Base-by-base conservation (phyloP, 495 filamentous ascomycete species). In the Sordaria brevicollis region DNA sequence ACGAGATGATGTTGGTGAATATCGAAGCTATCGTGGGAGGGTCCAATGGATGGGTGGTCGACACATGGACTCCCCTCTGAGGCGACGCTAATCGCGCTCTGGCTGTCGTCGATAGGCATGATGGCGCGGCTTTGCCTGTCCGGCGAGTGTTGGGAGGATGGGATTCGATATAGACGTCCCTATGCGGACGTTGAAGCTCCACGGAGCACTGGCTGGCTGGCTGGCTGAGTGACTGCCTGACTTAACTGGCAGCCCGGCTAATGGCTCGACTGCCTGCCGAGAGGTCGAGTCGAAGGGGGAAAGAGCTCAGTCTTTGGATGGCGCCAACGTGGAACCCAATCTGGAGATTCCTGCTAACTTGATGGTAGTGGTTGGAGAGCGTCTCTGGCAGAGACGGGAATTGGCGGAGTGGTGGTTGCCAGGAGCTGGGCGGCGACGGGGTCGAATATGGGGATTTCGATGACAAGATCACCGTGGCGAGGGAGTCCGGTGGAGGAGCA, bases 1-100 rank as follows among this genome's bases (percentile, higher is more conserved):
- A 85, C 90, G 43, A 87, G 87, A 13, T 82, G 81, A 43, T 86
- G 84, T 57, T 86, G 89, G 74, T 93, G 91, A 84, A 89, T 90
- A 78, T 78, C 77, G 65, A 75, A 78, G 73, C 71, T 71, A n/a
- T 76, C 75, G 5, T 74, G 70, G 54, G 71, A 49, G 70, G 54
- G 67, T 4, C 69, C n/a, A 15, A 43, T 41, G 2, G 74, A 69
- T 31, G 72, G 67, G 38, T 49, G 49, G 21, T 74, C 74, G 37
- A 39, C 49, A 37, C 34, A 66, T 6, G 74, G 74, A 34, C 71
- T 71, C 41, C 65, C 72, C 1, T 69, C 74, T 35, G 72, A 65
- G 8, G 31, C 36, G 17, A 65, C 39, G 41, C 67, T 39, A 29
- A 49, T 67, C 25, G 62, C 62, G 25, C 21, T 69, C 37, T 68